Conservation (phyloP, 768 basidiomycete genomes). For the Mycena capillaripes region DNA sequence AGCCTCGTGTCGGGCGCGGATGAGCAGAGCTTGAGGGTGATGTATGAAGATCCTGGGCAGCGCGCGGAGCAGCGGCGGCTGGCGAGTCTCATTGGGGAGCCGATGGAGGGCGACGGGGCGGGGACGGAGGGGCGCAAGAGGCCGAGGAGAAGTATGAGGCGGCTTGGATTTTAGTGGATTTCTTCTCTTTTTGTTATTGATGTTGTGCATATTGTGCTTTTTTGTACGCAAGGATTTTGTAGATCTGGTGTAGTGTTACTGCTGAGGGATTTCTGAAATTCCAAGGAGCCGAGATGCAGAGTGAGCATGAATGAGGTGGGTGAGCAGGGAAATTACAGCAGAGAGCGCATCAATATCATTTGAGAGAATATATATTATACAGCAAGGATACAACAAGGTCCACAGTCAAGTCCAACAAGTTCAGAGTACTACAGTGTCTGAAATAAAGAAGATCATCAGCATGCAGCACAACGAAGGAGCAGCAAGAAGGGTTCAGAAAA, state of each 20-base stretch:
- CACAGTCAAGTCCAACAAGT: neutral
- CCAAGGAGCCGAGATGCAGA: too few species aligned
- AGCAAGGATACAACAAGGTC: neutral
- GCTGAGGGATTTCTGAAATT: too few species aligned
- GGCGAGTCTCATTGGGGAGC: constrained; percentile 28
- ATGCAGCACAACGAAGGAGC: neutral
- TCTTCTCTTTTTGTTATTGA: neutral
- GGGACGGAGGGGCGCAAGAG: neutral
- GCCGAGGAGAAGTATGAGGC: constrained; percentile 12
- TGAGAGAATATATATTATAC: neutral
- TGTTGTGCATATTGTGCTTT: neutral
- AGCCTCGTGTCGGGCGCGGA: constrained; percentile 17
- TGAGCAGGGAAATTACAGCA: neutral
- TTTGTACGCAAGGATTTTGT: neutral
- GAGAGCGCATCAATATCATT: neutral
- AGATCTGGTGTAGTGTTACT: too few species aligned
- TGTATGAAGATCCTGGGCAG: constrained; percentile 35
- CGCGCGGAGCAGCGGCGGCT: constrained; percentile 27
- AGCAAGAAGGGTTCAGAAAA: constrained; percentile 15
- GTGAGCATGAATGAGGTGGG: too few species aligned
- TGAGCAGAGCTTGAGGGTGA: constrained; percentile 32
- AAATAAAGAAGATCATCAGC: constrained; percentile 3
- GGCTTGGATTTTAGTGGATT: constrained; percentile 1
- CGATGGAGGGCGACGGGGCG: constrained; percentile 7
- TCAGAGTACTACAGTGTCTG: constrained; percentile 18